Base-by-base conservation (phyloP, 768 basidiomycete species). In the Lanmaoa rubissima region DNA sequence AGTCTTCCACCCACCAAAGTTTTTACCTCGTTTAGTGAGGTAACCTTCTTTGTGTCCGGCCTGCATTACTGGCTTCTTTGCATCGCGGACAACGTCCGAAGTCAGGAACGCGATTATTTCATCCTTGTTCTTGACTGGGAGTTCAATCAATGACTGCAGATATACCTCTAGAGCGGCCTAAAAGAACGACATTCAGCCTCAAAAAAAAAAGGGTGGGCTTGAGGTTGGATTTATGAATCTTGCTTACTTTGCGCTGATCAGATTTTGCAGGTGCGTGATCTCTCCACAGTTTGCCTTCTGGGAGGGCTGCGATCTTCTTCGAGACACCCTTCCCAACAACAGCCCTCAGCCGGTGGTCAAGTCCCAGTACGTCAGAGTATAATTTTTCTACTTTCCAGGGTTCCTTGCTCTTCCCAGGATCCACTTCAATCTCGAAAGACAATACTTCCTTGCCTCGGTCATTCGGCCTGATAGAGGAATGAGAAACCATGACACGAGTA, bases 1-100 rank as follows among this genome's bases (percentile, higher is more conserved):
- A 26, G 93, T 93, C 69, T 96, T 95, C 96, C 93, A 95, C 2
- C 96, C 94, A 44, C 97, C 97, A 74, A 98, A 98, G 67, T 93
- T 97, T 77, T 98, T 94, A 21, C 95, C 95, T 55, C 94, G 82
- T 75, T 98, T 98, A 19, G 96, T 98, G 36, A 97, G 76, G 70
- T 96, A 96, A 16, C 95, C 96, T 72, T 96, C 92, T 73, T 96
- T 97, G 75, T 94, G 86, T 28, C 90, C 90, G 2, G 80, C 80
- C 67, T 90, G 88, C 76, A 83, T 83, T 19, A 90, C 90, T 2
- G 90, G 88, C 59, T 86, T 84, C 69, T 83, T 84, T 44, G 86
- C 77, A 60, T 87, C 86, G 35, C 85, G 85, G 36, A 94, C 82
- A 52, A 96, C 81, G 67, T 96, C 95, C 7, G 91, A 90, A 31